Base-by-base conservation (phyloP, 495 filamentous ascomycete genomes). In the Talaromyces proteolyticus region DNA sequence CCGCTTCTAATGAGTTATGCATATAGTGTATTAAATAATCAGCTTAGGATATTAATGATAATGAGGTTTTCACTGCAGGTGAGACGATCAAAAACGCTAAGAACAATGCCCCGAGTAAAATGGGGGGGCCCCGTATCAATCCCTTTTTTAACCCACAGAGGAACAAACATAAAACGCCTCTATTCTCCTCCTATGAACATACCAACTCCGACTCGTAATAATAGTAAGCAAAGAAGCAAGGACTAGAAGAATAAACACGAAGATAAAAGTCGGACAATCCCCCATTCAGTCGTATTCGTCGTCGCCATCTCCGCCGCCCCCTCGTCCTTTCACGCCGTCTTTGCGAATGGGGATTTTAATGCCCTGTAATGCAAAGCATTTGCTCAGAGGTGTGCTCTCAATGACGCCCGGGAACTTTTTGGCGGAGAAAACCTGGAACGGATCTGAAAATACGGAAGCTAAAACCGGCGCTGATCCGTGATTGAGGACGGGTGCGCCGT, bases 371-470 rank as follows among this genome's bases (percentile, higher is more conserved):
- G 93, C 93, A 68, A 98, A 98, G 57, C 82, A 86, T 63, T 94
- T 96, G 75, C 91, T 96, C 17, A 98, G 69, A n/a, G 78, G 66
- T 2, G 93, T 98, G 63, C 87, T 92, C 62, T 96, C 92, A 54
- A 95, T 94, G 1, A 98, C 93, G 51, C 93, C 93, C 0, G 93
- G 92, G 75, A 98, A 98, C 56, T 95, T 95, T 78, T 98, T 98
- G 26, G 93, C 93, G 4, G 85, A 91, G 65, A 84, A 97, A 40
- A 98, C 93, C 53, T 93, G 88, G 76, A 98, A 97, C 16, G 81
- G 77, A 12, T 96, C 88, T 29, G 85, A 90, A 64, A 93, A 98
- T 55, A 85, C 87, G 3, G 84, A 86, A 2, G 93, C 93, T 2
- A 98, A 79, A 21, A 97, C 85, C 0, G 87, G 89, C 0, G 90